Percentiles rank a stretch among this genome's conserved stretches.
phyloP scores from a whole-genome alignment of 495 filamentous ascomycete species.

The Penicillium argentinense region DNA sequence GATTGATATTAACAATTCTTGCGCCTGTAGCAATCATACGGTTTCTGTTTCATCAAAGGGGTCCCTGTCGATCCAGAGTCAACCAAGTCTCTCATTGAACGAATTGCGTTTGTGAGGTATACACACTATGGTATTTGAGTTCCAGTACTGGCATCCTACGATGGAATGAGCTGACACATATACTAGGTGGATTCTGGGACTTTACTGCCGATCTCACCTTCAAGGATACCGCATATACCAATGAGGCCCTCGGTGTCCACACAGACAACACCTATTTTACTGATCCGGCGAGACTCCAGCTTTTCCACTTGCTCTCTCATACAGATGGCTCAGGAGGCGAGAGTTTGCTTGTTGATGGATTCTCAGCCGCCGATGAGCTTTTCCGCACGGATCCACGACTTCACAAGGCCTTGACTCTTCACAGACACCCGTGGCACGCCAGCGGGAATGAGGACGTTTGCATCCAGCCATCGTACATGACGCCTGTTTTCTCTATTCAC shows the following conservation, averaged over 20 bases:
- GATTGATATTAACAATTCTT: neutral
- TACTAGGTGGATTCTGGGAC: slow-evolving; percentile 86
- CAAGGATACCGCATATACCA: slow-evolving; percentile 94
- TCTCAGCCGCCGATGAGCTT: slow-evolving; percentile 63
- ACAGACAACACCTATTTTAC: slow-evolving; percentile 95
- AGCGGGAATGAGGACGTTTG: slow-evolving; percentile 81
- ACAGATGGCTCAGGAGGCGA: slow-evolving; percentile 61
- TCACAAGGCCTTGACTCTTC: slow-evolving; percentile 50
- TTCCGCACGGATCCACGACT: slow-evolving; percentile 42
- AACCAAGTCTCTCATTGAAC: slow-evolving; percentile 69
- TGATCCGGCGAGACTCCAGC: slow-evolving; percentile 83
- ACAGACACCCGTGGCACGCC: slow-evolving; percentile 68
- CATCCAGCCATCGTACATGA: slow-evolving; percentile 62
- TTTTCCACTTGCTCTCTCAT: slow-evolving; percentile 88
- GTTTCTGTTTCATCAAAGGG: slow-evolving; percentile 69
- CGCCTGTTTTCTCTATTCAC: slow-evolving; percentile 65
- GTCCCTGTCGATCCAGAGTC: slow-evolving; percentile 65
- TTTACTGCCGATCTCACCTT: slow-evolving; percentile 84
- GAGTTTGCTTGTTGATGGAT: slow-evolving; percentile 81
- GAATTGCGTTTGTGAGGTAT: slow-evolving; percentile 76
- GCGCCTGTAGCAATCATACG: slow-evolving; percentile 49
- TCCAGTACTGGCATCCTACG: too few relatives aligned
- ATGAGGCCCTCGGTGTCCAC: slow-evolving; percentile 70
- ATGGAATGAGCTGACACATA: neutral
- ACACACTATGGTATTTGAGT: slow-evolving; percentile 83